Evolutionary conservation across 2,329 filamentous ascomycete genomes (phyloP).

Genomic region (Fusarium caatingaense): DNA sequence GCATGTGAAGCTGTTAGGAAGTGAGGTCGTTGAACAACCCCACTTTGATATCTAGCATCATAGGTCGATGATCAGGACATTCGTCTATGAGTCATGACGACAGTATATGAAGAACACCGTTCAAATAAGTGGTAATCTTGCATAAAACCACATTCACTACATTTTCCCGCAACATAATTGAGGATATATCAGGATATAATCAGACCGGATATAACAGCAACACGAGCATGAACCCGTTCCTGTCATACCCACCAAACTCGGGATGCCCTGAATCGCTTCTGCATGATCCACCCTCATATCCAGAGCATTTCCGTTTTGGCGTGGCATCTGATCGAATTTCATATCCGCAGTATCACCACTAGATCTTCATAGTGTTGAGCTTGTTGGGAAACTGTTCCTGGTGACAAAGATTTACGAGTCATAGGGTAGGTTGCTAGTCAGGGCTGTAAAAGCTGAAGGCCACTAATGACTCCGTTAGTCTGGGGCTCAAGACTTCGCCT

Average conservation of each 20-base stretch:
- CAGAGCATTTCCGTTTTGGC: slow-evolving; percentile 18
- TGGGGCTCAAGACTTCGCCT: background rate
- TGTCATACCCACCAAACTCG: background rate
- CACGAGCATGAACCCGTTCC: background rate
- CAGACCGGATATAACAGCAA: background rate
- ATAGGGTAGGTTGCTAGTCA: slow-evolving; percentile 8
- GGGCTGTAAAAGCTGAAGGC: background rate
- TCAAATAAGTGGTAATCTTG: background rate
- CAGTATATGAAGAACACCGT: background rate
- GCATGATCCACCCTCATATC: slow-evolving; percentile 21
- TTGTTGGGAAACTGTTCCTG: background rate
- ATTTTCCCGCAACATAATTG: background rate
- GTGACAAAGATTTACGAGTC: background rate
- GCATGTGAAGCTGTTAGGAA: slow-evolving; percentile 13
- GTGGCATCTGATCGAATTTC: slow-evolving; percentile 3
- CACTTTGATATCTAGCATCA: slow-evolving; percentile 27
- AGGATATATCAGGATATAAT: background rate
- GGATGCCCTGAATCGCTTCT: background rate
- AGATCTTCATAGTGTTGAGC: slow-evolving; percentile 19
- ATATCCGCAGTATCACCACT: slow-evolving; percentile 28
- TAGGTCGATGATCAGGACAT: slow-evolving; percentile 21
- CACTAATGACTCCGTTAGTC: slow-evolving; percentile 7
- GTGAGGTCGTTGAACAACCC: slow-evolving; percentile 22
- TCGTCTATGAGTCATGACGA: slow-evolving; percentile 39
- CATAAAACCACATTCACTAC: background rate